Evolutionary conservation across 371 early-diverging fungal species (phyloP), one percentile per base, ranked within the genome.

Genomic region (Mucor saturninus): DNA sequence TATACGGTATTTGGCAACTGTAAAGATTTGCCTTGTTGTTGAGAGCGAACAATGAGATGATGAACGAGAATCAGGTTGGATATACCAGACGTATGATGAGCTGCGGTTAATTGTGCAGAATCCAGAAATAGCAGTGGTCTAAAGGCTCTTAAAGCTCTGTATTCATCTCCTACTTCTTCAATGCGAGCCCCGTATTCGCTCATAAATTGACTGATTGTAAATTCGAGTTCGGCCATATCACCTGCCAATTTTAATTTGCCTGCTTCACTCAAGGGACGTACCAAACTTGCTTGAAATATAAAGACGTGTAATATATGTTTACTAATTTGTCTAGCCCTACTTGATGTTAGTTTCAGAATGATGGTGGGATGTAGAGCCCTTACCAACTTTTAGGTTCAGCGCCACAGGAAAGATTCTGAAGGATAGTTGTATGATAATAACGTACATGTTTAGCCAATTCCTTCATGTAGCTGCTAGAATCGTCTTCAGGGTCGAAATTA

Each of bases 161-260:
- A 87, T 30, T 75, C 72, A 14, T 83, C 76, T 9, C 81, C 86
- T 48, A 83, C 51, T 50, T 84, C 84, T 30, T 85, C 86, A 15
- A 86, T 70, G 45, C 77, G 82, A 58, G 82, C 68, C 7, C 85
- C 84, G 72, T 75, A 75, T 46, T 80, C 80, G 40, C 75, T 78
- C 43, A 74, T 30, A 46, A 88, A 75, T 59, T 86, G 86, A 59
- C 74, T 86, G 13, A 88, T 62, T 1, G 76, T 79, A 67, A 86
- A 89, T 61, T 91, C 91, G 26, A 91, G 65, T 62, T 89, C 89
- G n/a, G 88, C 84, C 84, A 91, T 83, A 63, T 91, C 91, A 21
- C 79, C 75, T 45, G 88, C 83, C 31, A 91, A 65, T 53, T 84
- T 80, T 43, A 89, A 68, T 69, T 89, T 87, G 43, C 88, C 88